Conservation (phyloP, 2,329 filamentous ascomycete genomes). For the Trichocomaceae sp. region DNA sequence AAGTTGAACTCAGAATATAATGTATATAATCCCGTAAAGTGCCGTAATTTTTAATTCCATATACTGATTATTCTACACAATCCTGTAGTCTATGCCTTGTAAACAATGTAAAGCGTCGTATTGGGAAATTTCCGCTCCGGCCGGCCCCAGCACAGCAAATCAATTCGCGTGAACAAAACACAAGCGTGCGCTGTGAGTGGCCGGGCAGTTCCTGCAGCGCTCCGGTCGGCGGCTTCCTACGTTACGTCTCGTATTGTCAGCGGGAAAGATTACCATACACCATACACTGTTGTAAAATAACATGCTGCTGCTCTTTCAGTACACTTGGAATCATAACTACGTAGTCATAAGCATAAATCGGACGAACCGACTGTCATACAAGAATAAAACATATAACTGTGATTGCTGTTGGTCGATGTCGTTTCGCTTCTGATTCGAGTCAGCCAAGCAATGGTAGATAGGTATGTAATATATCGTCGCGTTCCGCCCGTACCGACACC, state of each 20-base stretch:
- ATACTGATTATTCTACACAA: no score
- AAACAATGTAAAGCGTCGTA: neutral
- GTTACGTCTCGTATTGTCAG: neutral
- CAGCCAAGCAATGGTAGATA: no score
- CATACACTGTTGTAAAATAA: neutral
- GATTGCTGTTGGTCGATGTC: no score
- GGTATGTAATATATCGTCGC: no score
- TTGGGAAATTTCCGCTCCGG: slow-evolving; percentile 12
- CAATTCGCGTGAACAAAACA: slow-evolving; percentile 6
- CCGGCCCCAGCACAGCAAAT: slow-evolving; percentile 7
- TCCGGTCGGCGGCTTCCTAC: slow-evolving; percentile 8
- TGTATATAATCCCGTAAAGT: no score
- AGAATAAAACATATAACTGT: no score
- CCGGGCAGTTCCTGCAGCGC: slow-evolving; percentile 4
- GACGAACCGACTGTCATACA: no score
- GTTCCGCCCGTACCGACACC: neutral
- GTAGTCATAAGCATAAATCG: no score
- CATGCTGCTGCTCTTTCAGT: neutral
- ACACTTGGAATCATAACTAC: no score
- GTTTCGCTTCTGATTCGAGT: no score
- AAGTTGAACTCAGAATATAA: neutral
- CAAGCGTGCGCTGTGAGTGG: slow-evolving; percentile 3
- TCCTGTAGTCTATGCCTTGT: neutral
- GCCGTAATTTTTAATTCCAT: no score
- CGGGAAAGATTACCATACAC: neutral